Percentiles rank a stretch among this genome's conserved stretches.
phyloP scores from a whole-genome alignment of 768 basidiomycete species.

The Leccinum arenicola region DNA sequence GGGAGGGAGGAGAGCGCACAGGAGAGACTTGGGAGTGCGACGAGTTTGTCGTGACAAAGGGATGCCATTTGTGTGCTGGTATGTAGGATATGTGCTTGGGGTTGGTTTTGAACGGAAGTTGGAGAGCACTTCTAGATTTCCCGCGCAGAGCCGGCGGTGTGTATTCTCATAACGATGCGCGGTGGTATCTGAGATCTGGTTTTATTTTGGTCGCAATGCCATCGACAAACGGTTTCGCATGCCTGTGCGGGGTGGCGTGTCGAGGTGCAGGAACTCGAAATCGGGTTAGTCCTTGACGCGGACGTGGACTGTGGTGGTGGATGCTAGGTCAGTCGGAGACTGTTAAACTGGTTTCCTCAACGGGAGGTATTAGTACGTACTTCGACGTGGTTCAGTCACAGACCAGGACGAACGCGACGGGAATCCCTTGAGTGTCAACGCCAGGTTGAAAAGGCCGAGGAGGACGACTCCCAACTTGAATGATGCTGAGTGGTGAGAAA shows the following conservation, averaged over 20 bases:
- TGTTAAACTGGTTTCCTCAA: not conserved
- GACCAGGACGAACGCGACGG: not conserved
- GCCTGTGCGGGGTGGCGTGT: not conserved
- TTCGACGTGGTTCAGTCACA: slow-evolving; percentile 7
- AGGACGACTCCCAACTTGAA: slow-evolving; percentile 20
- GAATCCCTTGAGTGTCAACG: slow-evolving; percentile 1
- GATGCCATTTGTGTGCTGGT: slow-evolving; percentile 26
- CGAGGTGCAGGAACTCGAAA: slow-evolving; percentile 17
- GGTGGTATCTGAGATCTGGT: slow-evolving; percentile 23
- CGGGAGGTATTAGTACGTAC: slow-evolving; percentile 7
- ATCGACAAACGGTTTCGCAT: slow-evolving; percentile 15
- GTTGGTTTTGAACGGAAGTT: not conserved
- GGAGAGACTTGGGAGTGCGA: slow-evolving; percentile 73
- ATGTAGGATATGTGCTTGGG: not conserved
- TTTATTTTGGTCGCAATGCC: slow-evolving; percentile 17
- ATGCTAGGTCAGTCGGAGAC: not conserved
- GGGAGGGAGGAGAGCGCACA: slow-evolving; percentile 66
- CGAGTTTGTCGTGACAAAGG: slow-evolving; percentile 48
- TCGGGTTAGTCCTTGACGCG: slow-evolving; percentile 10
- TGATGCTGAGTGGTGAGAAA: slow-evolving; percentile 13
- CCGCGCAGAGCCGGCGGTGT: not conserved
- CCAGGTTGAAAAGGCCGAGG: slow-evolving; percentile 20
- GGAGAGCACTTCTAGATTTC: slow-evolving; percentile 3
- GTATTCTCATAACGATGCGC: slow-evolving; percentile 27
- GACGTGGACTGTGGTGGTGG: slow-evolving; percentile 12